Base-by-base conservation (phyloP, 164 flowering plant species). In the Houttuynia cordata region DNA sequence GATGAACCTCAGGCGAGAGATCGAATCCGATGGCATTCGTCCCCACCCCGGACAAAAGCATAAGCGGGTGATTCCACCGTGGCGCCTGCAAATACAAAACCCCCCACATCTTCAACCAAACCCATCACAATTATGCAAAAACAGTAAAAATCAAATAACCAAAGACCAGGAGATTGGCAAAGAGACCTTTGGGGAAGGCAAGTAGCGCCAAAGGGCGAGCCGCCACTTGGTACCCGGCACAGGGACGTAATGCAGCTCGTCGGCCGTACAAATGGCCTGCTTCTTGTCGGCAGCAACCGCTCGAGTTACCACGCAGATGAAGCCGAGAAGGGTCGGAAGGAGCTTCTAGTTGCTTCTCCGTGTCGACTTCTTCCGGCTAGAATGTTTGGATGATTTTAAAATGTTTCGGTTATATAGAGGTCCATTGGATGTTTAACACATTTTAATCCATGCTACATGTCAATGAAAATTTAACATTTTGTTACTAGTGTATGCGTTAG, bases 1-100 rank as follows among this genome's bases (percentile, higher is more conserved):
- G 57, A 47, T 63, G 34, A 59, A 94, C 96, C 80, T 67, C 90
- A 41, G 97, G 94, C 58, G 97, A 76, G 49, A 94, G 96, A 82
- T 94, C 99, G 63, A 79, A 94, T 47, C 96, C 97, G 61, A 94
- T 82, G 39, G 97, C 99, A 74, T 94, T 94, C 23, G 97, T 88
- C 7, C 96, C 99, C 30, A 94, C 96, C 4, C 99, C 97, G 0
- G 99, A 94, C 63, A 94, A 70, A 51, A 94, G 83, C 83, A 94
- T 61, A 64, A 94, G 73, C 24, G 97, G 99, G 64, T 91, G 97
- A 78, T 91, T 94, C 70, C 90, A 84, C 58, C 62, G 49, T 19
- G 89, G 87, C 51, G 87, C 93, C 96, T 91, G 60, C 50, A 64
- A n/a, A n/a, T n/a, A n/a, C n/a, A n/a, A n/a, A n/a, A 22, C 59